Percentiles rank a stretch among this genome's conserved stretches.
Conservation (phyloP, 2,329 filamentous ascomycete species). For the Ophiostoma perfectum region DNA sequence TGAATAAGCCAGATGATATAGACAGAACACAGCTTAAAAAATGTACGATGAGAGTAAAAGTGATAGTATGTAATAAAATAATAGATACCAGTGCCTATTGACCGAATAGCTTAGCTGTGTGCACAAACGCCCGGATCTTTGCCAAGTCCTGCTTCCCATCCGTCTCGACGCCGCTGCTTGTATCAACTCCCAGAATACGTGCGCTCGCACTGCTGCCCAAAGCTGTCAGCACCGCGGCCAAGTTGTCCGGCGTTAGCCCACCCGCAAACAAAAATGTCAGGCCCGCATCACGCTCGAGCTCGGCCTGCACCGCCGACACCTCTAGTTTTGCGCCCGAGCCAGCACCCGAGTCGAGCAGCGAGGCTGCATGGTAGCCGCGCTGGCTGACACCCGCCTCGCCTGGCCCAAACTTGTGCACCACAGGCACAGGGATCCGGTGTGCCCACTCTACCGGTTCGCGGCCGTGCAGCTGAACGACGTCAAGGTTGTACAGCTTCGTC, state of each 20-base stretch:
- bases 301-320: slow-evolving; percentile 59
- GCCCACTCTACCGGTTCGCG: slow-evolving; percentile 92
- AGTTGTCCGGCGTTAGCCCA: slow-evolving; percentile 74
- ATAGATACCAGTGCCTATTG: background rate
- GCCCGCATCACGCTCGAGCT: slow-evolving; percentile 62
- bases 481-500: slow-evolving; percentile 69
- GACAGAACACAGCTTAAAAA: too few relatives aligned
- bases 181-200: slow-evolving; percentile 68
- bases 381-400: slow-evolving; percentile 64
- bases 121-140: slow-evolving; percentile 77
- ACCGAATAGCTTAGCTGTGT: slow-evolving; percentile 56
- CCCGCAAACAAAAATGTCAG: slow-evolving; percentile 77
- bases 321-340: slow-evolving; percentile 79
- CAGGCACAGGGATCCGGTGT: slow-evolving; percentile 79
- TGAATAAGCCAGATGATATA: too few relatives aligned
- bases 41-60: background rate
- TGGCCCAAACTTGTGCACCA: slow-evolving; percentile 80
- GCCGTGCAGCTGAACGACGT: slow-evolving; percentile 90
- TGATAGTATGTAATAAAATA: background rate
- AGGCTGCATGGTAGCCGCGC: slow-evolving; percentile 75
- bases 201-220: slow-evolving; percentile 52
- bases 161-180: slow-evolving; percentile 88
- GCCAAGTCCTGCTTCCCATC: slow-evolving; percentile 72
- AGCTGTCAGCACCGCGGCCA: slow-evolving; percentile 58
- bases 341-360: slow-evolving; percentile 79